Conservation (phyloP, 805 yeast species). For the fission yeast (Schizosaccharomyces pombe) region DNA sequence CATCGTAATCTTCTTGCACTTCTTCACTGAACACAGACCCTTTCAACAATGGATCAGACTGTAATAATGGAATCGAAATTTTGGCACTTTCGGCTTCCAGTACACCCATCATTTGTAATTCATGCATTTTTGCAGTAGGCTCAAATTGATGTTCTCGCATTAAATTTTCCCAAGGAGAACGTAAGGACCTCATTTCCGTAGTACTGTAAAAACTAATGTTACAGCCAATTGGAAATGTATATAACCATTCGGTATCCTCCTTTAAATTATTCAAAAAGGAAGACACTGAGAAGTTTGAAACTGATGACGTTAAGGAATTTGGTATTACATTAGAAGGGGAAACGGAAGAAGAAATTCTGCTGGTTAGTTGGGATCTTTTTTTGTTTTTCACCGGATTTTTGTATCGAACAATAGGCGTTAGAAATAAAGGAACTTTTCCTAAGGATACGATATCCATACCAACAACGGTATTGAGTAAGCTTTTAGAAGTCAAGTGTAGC, state of each 20-base stretch:
- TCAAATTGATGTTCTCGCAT: conserved; percentile 30
- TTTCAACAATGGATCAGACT: conserved; percentile 8
- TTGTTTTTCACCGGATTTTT: conserved; percentile 21
- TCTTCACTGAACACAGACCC: conserved; percentile 1
- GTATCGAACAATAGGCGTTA: conserved; percentile 69
- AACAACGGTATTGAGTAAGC: conserved; percentile 53
- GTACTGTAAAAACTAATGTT: conserved; percentile 64
- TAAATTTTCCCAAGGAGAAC: conserved; percentile 19
- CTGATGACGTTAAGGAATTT: conserved; percentile 17
- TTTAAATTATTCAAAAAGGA: conserved; percentile 7
- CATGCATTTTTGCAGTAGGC: conserved; percentile 87
- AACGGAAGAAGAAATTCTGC: background rate
- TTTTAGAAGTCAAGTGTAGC: conserved; percentile 48
- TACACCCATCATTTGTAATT: conserved; percentile 92
- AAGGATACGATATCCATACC: conserved; percentile 76
- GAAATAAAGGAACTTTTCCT: conserved; percentile 76
- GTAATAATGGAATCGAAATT: conserved; percentile 39
- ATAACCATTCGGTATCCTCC: conserved; percentile 12
- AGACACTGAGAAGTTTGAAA: background rate
- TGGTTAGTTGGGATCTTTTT: background rate
- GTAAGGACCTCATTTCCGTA: conserved; percentile 13
- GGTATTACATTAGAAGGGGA: background rate
- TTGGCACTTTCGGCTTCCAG: conserved; percentile 73
- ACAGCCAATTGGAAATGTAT: conserved; percentile 85
- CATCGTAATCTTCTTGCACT: conserved; percentile 13